Evolutionary conservation across 495 filamentous ascomycete genomes (phyloP).

Genomic region (Arthonia radiata): DNA sequence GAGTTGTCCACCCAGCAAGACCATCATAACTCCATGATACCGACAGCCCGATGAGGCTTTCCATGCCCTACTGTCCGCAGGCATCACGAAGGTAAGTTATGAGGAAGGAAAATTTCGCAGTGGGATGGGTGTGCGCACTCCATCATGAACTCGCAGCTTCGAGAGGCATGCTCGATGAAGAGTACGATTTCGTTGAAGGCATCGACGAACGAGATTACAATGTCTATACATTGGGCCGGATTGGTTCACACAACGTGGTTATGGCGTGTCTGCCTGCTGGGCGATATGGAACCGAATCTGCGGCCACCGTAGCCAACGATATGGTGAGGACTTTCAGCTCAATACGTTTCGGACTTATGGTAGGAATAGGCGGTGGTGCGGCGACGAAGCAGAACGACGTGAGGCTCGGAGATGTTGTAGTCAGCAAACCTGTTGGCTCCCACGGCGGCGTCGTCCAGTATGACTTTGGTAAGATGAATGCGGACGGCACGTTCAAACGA

Average conservation of each 20-base stretch:
- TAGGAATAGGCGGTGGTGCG: constrained; percentile 17
- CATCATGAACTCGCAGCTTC: no score
- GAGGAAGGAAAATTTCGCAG: no score
- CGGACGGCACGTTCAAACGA: constrained; percentile 8
- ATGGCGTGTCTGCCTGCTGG: constrained; percentile 19
- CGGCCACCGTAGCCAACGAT: constrained; percentile 13
- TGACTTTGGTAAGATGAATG: constrained; percentile 16
- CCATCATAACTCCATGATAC: no score
- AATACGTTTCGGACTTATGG: constrained; percentile 18
- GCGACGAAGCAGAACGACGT: constrained; percentile 13
- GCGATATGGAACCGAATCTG: constrained; percentile 15
- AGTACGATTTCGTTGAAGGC: no score
- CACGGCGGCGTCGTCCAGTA: constrained; percentile 18
- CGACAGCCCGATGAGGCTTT: no score
- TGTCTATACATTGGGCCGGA: constrained; percentile 14
- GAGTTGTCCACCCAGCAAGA: no score
- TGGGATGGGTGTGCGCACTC: no score
- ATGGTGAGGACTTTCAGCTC: constrained; percentile 18
- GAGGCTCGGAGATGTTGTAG: constrained; percentile 20
- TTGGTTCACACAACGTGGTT: constrained; percentile 18
- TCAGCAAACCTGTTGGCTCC: constrained; percentile 13
- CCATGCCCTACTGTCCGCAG: no score
- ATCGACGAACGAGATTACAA: no score
- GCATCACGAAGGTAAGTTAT: no score
- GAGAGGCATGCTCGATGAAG: no score